Evolutionary conservation across 169 alveolate species (phyloP).

Genomic region (Plasmodium vivax): DNA sequence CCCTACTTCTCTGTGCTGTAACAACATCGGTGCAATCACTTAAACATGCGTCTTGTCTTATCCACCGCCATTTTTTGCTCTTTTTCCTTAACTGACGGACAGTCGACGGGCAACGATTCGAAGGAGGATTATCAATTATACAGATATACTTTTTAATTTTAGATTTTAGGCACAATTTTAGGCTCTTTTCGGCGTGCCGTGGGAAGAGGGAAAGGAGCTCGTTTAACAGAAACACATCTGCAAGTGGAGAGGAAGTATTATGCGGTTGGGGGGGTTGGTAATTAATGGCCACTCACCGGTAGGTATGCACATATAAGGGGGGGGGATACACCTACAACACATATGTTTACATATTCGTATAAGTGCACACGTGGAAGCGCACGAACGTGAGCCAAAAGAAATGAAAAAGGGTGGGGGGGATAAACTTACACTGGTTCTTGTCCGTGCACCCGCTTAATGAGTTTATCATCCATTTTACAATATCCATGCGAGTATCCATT

Average conservation of each 20-base stretch:
- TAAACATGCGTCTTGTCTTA: slow-evolving; percentile 12
- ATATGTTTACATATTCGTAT: too few relatives aligned
- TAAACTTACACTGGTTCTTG: slow-evolving; percentile 61
- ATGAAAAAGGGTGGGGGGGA: neutral
- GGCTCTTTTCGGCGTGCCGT: slow-evolving; percentile 70
- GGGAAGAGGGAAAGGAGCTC: slow-evolving; percentile 67
- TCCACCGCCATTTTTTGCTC: neutral
- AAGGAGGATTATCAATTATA: slow-evolving; percentile 1
- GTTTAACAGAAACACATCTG: slow-evolving; percentile 65
- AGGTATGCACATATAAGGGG: neutral
- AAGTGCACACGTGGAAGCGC: neutral
- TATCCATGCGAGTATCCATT: slow-evolving; percentile 66
- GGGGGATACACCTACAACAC: neutral
- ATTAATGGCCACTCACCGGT: neutral
- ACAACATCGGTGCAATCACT: slow-evolving; percentile 39
- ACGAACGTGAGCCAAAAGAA: neutral
- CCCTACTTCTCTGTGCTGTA: slow-evolving; percentile 11
- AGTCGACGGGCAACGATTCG: neutral
- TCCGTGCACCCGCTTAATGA: slow-evolving; percentile 66
- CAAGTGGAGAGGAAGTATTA: slow-evolving; percentile 12
- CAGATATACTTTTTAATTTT: slow-evolving; percentile 50
- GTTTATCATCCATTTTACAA: slow-evolving; percentile 43
- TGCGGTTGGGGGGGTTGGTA: neutral
- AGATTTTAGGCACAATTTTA: slow-evolving; percentile 45
- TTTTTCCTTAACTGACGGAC: slow-evolving; percentile 2